Percentiles rank a stretch among this genome's conserved stretches.
phyloP scores from a whole-genome alignment of 208 protist species.

The Angomonas ambiguus region DNA sequence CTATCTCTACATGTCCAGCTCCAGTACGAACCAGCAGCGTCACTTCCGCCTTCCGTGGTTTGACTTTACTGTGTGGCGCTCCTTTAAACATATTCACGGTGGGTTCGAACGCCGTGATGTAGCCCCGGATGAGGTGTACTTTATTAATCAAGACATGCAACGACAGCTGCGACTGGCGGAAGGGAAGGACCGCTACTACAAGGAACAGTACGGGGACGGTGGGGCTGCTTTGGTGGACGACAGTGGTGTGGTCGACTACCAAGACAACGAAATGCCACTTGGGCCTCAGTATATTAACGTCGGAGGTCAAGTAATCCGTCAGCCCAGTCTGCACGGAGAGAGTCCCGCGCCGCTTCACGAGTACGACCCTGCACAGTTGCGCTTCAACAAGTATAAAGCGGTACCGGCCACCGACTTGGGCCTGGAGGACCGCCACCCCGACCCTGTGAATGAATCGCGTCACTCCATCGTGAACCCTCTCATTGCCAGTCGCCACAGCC shows the following conservation, averaged over 20 bases:
- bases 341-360: constrained; percentile 15
- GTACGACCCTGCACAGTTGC: constrained; percentile 46
- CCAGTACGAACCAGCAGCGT: constrained; percentile 18
- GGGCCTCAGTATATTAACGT: constrained; percentile 73
- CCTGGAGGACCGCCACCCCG: neutral
- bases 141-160: constrained; percentile 84
- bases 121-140: constrained; percentile 86
- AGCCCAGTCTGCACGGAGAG: constrained; percentile 29
- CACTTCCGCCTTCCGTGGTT: constrained; percentile 67
- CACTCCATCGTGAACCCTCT: constrained; percentile 34
- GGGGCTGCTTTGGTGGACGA: constrained; percentile 8
- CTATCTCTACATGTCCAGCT: constrained; percentile 33
- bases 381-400: constrained; percentile 58
- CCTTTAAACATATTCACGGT: constrained; percentile 90
- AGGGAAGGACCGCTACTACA: constrained; percentile 61
- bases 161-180: constrained; percentile 75
- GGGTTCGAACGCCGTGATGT: constrained; percentile 85
- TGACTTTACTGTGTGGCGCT: constrained; percentile 89
- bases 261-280: neutral
- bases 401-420: constrained; percentile 36
- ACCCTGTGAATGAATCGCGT: neutral
- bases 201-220: constrained; percentile 25
- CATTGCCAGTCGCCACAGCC: constrained; percentile 27
- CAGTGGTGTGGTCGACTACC: constrained; percentile 3
- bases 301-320: constrained; percentile 68